Base-by-base conservation (phyloP, 179 eudicot genomes). In the Silene coronaria region DNA sequence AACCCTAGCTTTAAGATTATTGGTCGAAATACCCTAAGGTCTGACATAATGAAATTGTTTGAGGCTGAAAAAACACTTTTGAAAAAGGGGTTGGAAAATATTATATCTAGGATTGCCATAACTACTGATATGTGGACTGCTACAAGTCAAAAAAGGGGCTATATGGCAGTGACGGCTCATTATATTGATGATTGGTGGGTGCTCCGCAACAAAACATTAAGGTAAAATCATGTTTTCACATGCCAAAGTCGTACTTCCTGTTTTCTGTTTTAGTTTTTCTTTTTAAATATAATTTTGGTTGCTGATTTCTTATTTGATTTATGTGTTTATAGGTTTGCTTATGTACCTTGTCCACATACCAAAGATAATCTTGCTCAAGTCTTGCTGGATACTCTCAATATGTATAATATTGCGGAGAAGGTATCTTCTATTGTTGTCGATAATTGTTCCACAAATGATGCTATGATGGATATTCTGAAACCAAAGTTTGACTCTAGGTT, bases 41-140 rank as follows among this genome's bases (percentile, higher is more conserved):
- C 42, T 19, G 82, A 81, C 17, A 62, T 73, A 5, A 3, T 77
- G 17, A 77, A 80, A 55, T 58, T 77, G 53, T 83, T 51, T 62
- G 71, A 12, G 21, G 22, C 4, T 11, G 71, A 75, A 19, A 77
- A 72, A 21, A 14, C 12, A 3, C 32, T 6, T 22, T 32, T 42
- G 45, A 34, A 58, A 24, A 72, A 16, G 2, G 53, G 16, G 32
- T 71, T 45, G 60, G 27, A 65, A 27, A 10, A 45, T 63, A 16
- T 2, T 26, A n/a, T 10, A 62, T 21, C 51, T 22, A 64, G 60
- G 59, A 34, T 72, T 42, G 84, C 76, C 16, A 75, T 78, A 14
- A 78, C 84, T 1, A 82, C 81, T 23, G 73, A 82, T 5, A 82
- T 82, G 78, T 82, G 81, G 77, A 82, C 55, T 6, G 22, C 67